These are phyloP conservation scores for Pseudofabraea citricarpa DNA, from an alignment of 2,329 filamentous ascomycete genomes.

Conservation along the genomic window DNA sequence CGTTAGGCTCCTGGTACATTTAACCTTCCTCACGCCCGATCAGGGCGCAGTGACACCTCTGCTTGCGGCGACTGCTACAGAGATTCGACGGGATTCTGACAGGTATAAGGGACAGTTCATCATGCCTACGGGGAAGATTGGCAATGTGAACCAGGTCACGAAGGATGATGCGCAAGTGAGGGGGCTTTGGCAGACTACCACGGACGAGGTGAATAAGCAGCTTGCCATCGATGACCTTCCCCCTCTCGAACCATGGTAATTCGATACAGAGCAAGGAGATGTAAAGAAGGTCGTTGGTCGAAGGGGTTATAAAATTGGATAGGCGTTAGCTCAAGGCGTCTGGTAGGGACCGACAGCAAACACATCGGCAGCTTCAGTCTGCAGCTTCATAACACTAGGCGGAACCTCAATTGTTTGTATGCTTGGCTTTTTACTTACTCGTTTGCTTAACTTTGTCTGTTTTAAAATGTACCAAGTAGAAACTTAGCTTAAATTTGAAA, in stretches of 20 bases:
- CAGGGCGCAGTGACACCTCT: slow-evolving; percentile 30
- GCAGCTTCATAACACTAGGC: too few relatives aligned
- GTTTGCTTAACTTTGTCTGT: too few relatives aligned
- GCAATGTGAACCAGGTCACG: background rate
- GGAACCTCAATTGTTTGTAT: too few relatives aligned
- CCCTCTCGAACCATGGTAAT: background rate
- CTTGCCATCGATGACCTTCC: background rate
- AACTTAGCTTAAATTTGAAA: too few relatives aligned
- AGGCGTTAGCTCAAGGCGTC: too few relatives aligned
- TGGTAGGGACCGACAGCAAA: too few relatives aligned
- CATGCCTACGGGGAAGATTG: background rate
- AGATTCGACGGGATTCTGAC: background rate
- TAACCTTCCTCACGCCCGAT: slow-evolving; percentile 23
- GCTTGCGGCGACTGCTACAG: slow-evolving; percentile 30
- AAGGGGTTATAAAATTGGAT: too few relatives aligned
- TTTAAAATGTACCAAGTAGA: too few relatives aligned
- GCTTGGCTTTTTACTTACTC: too few relatives aligned
- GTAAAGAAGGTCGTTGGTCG: too few relatives aligned
- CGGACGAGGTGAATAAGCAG: slow-evolving; percentile 1
- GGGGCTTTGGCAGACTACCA: background rate
- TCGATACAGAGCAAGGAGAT: too few relatives aligned
- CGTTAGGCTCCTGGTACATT: background rate
- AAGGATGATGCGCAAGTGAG: background rate
- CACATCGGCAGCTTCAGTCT: too few relatives aligned
- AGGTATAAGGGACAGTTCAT: background rate